Base-by-base conservation (phyloP, 2,329 filamentous ascomycete genomes). In the Myrmaecium sp. region DNA sequence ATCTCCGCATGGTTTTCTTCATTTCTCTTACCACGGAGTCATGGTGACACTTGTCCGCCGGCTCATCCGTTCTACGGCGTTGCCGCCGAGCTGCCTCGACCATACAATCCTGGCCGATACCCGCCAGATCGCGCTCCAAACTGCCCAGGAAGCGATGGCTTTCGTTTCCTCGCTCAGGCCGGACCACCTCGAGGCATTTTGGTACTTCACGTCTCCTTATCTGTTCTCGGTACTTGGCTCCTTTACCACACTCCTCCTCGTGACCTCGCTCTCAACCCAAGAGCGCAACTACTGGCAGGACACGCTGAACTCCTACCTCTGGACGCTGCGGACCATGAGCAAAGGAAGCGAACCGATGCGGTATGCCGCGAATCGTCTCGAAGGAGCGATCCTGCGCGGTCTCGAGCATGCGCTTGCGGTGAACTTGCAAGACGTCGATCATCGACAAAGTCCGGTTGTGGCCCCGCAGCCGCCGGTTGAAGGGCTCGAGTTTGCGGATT, bases 351-450 rank as follows among this genome's bases (percentile, higher is more conserved):
- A 50, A 14, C 48, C 48, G 3, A 51, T 52, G 40, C 41, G 43
- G 21, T 52, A 52, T 25, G 49, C 49, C 5, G 49, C 51, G 11
- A 51, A 51, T 28, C 43, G 49, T 5, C 40, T 52, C 4, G 49
- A 52, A 25, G 48, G 49, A 17, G 47, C 45, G n/a, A 51, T 52
- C 23, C 34, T 52, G 17, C 44, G 49, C n/a, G 49, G 49, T 2
- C 34, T 52, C 4, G 49, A 52, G 35, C 49, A 52, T 31, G 44
- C 49, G 2, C 40, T 52, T 3, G 49, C 45, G 2, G n/a, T n/a
- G n/a, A n/a, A n/a, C 44, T 52, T 11, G 48, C 49, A 19, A 32
- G 51, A 10, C 38, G 50, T 17, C 46, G 6, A 19, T 38, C 17
- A 38, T 45, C 28, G 42, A 47, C 34, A 36, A 41, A 20, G 37